phyloP scores from a whole-genome alignment of 352 stramenopile species.

The Pythium pectinolyticum region DNA sequence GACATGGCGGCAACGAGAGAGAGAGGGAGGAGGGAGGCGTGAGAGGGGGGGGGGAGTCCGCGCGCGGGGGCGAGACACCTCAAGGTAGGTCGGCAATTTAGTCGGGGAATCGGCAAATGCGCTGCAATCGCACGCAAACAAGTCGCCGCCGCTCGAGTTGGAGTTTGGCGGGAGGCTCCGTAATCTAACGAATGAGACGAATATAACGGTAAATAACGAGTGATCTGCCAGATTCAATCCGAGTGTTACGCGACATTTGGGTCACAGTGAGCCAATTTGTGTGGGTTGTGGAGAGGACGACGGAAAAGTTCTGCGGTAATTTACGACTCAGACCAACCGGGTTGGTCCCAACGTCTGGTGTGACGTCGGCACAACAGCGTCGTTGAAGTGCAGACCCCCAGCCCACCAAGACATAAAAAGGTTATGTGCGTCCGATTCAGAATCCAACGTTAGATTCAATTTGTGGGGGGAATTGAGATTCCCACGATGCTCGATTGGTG shows the following conservation, averaged over 20 bases:
- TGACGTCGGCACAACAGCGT: background rate
- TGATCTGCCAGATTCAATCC: background rate
- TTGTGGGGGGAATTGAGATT: constrained; percentile 1
- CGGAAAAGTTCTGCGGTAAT: constrained; percentile 1
- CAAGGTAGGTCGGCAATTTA: background rate
- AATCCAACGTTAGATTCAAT: constrained; percentile 33
- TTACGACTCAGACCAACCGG: background rate
- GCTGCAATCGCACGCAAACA: constrained; percentile 5
- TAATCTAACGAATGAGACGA: background rate
- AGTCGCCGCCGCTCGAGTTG: constrained; percentile 1
- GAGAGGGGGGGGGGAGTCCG: background rate
- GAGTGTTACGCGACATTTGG: constrained; percentile 1
- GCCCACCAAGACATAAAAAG: constrained; percentile 8
- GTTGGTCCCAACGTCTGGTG: too few species aligned
- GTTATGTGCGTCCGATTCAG: constrained; percentile 20
- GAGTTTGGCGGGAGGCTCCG: constrained; percentile 8
- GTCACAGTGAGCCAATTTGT: too few species aligned
- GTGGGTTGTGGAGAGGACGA: background rate
- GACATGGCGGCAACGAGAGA: constrained; percentile 17
- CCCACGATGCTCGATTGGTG: background rate
- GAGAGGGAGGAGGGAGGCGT: background rate
- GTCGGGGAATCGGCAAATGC: constrained; percentile 11
- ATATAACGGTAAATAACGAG: background rate
- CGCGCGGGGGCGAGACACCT: background rate
- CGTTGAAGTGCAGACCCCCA: constrained; percentile 16